Evolutionary conservation across 805 yeast species (phyloP).

Genomic region (Saturnispora sanitii): DNA sequence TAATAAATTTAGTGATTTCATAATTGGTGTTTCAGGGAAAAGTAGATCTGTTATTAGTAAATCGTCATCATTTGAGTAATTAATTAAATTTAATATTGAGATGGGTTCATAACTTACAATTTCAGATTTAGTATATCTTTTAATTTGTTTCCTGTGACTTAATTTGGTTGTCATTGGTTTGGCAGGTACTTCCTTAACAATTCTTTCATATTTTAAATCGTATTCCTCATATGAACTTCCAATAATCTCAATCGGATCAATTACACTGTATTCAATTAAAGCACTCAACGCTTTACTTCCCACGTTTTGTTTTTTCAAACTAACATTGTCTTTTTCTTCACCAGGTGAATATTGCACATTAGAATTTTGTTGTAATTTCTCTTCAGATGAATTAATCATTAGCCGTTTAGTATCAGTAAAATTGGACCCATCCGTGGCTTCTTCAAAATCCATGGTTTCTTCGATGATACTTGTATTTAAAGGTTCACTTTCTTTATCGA

Average conservation of each 20-base stretch:
- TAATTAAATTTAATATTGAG: conserved; percentile 11
- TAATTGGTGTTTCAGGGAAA: conserved; percentile 14
- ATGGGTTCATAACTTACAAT: conserved; percentile 15
- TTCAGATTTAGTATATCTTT: conserved; percentile 14
- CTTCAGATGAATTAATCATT: neutral
- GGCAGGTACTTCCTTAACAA: neutral
- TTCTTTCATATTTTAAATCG: neutral
- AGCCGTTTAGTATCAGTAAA: neutral
- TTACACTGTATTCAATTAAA: neutral
- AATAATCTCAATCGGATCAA: neutral
- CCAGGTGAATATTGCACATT: too few species aligned
- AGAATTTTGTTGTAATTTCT: neutral
- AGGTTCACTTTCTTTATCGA: neutral
- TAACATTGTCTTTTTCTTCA: too few species aligned
- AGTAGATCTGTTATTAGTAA: conserved; percentile 16
- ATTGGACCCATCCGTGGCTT: neutral
- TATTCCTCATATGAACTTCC: neutral
- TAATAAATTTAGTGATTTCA: conserved; percentile 4
- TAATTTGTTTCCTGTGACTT: neutral
- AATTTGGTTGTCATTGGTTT: neutral
- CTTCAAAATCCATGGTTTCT: too few species aligned
- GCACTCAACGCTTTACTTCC: neutral
- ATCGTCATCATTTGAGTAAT: conserved; percentile 14
- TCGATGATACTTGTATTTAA: neutral
- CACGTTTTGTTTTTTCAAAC: neutral